A percentile compares a stretch with the other conserved stretches of the same genome.
Conservation (phyloP, 345 rosid species). For the Hevea brasiliensis region DNA sequence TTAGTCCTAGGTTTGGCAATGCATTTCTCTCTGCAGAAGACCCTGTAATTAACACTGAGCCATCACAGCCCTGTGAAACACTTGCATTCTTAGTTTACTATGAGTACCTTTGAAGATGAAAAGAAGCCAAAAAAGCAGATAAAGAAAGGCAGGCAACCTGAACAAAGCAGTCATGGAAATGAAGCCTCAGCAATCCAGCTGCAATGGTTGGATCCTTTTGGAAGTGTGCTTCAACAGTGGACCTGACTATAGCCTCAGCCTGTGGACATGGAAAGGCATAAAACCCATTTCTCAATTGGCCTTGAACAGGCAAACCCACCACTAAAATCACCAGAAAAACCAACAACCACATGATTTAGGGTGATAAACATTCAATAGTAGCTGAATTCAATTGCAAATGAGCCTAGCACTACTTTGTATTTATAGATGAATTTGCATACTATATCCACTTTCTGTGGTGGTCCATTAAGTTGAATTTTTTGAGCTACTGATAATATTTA, state of each 20-base stretch:
- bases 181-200: conserved; percentile 71
- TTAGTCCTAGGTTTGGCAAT: conserved; percentile 30
- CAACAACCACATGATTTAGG: conserved; percentile 25
- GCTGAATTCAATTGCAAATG: neutral
- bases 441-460: conserved; percentile 10
- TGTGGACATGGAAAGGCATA: conserved; percentile 61
- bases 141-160: conserved; percentile 35
- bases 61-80: conserved; percentile 38
- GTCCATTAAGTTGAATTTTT: conserved; percentile 17
- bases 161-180: conserved; percentile 73
- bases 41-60: conserved; percentile 34
- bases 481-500: too few species aligned
- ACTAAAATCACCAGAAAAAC: conserved; percentile 15
- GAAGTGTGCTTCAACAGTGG: conserved; percentile 59
- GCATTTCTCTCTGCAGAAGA: conserved; percentile 36
- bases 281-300: conserved; percentile 52
- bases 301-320: conserved; percentile 21
- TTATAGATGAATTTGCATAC: neutral
- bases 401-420: neutral
- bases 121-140: neutral
- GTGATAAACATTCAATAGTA: neutral
- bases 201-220: conserved; percentile 57
- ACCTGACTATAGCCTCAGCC: conserved; percentile 54
- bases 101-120: neutral
- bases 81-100: neutral